Base-by-base conservation (phyloP, 208 protist species). In the Trypanosoma theileri region DNA sequence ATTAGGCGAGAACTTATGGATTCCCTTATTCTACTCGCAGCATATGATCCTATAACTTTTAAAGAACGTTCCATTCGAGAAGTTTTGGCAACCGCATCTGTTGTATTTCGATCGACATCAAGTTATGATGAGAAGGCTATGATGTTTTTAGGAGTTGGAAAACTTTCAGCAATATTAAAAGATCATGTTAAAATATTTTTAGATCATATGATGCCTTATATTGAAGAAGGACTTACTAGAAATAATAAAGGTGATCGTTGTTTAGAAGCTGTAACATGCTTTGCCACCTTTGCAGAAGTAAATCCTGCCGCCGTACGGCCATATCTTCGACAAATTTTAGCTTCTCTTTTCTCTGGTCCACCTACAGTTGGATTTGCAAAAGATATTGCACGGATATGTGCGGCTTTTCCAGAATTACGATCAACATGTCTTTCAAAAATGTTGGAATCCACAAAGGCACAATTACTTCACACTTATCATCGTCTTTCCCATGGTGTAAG, bases 371-470 rank as follows among this genome's bases (percentile, higher is more conserved):
- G 73, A 40, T 93, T 94, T 65, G 81, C 92, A 22, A 79, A 75
- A 59, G 84, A 94, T 53, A 83, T 96, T 44, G 89, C 86, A n/a
- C 85, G 82, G 50, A 85, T 96, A 35, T 96, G 92, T 76, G 62
- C 74, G 17, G 86, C 79, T n/a, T 96, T 96, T 58, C 92, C 92
- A 1, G 92, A 94, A 74, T 66, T 96, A 58, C 85, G 89, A 19
- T 95, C 89, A 24, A 94, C 85, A 22, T 96, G 92, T 62, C 75
- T 96, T 14, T 87, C 80, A 10, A 93, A 91, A 76, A 86, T 95
- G 72, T 82, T 96, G n/a, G 85, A 94, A 41, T 72, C 84, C 16
- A 88, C 87, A 26, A 92, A 85, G 69, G 60, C 71, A 17, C 87
- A 93, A 71, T 70, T 96, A 14, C 11, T 61, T 14, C 51, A 52